Evolutionary conservation across 2,329 filamentous ascomycete species (phyloP).

Genomic region (Emmonsiellopsis sp.): DNA sequence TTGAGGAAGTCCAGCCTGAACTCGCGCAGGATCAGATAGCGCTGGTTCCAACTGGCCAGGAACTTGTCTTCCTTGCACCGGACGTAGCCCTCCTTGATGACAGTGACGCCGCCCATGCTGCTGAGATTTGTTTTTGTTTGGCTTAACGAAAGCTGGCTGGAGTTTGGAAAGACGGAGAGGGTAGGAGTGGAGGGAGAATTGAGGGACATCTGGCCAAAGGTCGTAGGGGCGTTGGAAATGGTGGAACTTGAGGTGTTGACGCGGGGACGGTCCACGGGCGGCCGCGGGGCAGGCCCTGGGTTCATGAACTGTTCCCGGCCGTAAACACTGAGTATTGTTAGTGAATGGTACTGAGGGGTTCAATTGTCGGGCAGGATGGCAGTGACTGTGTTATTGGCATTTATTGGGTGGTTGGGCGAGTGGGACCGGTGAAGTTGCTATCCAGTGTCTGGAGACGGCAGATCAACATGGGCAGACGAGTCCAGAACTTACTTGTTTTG

Average conservation of each 20-base stretch:
- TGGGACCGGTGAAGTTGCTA: background rate
- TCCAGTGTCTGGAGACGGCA: background rate
- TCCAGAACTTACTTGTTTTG: slow-evolving; percentile 27
- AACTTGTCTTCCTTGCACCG: slow-evolving; percentile 68
- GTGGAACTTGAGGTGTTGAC: slow-evolving; percentile 67
- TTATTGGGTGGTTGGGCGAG: background rate
- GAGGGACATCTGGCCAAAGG: slow-evolving; percentile 58
- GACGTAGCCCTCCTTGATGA: slow-evolving; percentile 57
- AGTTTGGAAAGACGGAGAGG: slow-evolving; percentile 56
- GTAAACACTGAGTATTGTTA: slow-evolving; percentile 42
- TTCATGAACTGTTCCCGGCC: slow-evolving; percentile 77
- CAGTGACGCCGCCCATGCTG: slow-evolving; percentile 57
- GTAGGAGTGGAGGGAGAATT: slow-evolving; percentile 55
- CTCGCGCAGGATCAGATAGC: slow-evolving; percentile 84
- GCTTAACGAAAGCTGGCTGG: slow-evolving; percentile 61
- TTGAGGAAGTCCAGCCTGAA: slow-evolving; percentile 93
- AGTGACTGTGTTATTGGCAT: background rate
- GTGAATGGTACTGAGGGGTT: background rate
- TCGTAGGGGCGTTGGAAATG: slow-evolving; percentile 59
- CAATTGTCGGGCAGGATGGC: background rate
- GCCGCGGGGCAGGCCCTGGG: slow-evolving; percentile 84
- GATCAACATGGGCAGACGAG: slow-evolving; percentile 2
- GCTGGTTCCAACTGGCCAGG: slow-evolving; percentile 79
- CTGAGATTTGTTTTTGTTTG: slow-evolving; percentile 49
- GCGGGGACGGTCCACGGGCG: slow-evolving; percentile 73